Base-by-base conservation (phyloP, 1,284 basidiomycete species). In the Rhodotorula mucilaginosa region DNA sequence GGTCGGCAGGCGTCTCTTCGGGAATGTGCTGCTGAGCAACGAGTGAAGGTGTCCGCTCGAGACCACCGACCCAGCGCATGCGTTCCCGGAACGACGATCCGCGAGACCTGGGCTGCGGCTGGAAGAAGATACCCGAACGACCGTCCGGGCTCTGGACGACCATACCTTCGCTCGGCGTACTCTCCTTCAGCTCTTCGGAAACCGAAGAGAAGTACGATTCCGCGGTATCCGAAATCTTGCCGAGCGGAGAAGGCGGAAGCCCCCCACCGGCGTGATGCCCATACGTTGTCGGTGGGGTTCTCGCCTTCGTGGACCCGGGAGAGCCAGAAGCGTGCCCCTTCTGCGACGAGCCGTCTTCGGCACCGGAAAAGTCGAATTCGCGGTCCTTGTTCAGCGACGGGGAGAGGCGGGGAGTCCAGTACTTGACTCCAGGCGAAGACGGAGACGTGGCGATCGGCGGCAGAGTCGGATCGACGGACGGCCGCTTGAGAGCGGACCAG, bases 131-230 rank as follows among this genome's bases (percentile, higher is more conserved):
- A 29, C 92, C 88, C 0, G 93, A 91, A 73, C 93, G 88, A 0
- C 96, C 96, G 79, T 97, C 93, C 0, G 92, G 92, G 79, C 89
- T 92, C 75, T 95, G 92, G 64, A 99, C 90, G 58, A 98, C 86
- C 29, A 97, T 86, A 0, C 96, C 96, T 58, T 78, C 72, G 3
- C 90, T 90, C 0, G 91, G 90, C 0, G 90, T 90, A 6, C 87
- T 84, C 8, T 90, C 89, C 12, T 91, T 85, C 77, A 89, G 61
- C 46, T 74, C 88, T 65, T 87, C 84, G 16, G 87, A 82, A 1
- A 84, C 88, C 3, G 88, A 85, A 72, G 90, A 88, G 78, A 98
- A 97, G 82, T 97, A 98, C 77, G 75, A 76, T 23, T 70, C 70
- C 18, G 70, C 68, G 15, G 69, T 58, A 58, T 76, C 73, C 16